Evolutionary conservation across 2,329 filamentous ascomycete species (phyloP).

Genomic region (Exophiala xenobiotica): DNA sequence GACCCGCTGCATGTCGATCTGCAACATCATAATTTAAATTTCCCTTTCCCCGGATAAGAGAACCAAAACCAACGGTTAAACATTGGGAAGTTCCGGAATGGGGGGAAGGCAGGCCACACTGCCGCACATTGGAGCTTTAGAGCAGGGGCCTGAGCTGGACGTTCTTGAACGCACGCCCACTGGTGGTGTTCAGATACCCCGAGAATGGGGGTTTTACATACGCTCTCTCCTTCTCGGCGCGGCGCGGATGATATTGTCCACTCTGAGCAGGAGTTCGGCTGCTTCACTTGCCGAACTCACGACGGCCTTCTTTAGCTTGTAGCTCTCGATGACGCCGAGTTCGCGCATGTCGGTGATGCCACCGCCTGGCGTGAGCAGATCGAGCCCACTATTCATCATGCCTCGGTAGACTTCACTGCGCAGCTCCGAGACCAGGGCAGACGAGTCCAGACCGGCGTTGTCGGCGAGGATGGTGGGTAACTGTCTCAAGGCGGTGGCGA

Average conservation of each 20-base stretch:
- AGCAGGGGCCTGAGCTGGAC: no score
- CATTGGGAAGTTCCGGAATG: no score
- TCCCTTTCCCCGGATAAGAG: no score
- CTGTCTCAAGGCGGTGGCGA: slow-evolving; percentile 84
- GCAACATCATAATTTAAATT: no score
- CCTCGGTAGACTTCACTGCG: slow-evolving; percentile 94
- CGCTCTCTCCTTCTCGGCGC: slow-evolving; percentile 81
- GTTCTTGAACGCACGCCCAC: no score
- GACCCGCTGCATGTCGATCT: no score
- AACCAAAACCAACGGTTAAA: no score
- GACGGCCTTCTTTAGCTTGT: slow-evolving; percentile 98
- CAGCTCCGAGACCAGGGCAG: slow-evolving; percentile 85
- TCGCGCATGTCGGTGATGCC: slow-evolving; percentile 96
- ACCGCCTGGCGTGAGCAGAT: slow-evolving; percentile 83
- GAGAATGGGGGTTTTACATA: no score
- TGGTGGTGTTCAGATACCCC: no score
- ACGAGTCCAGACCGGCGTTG: slow-evolving; percentile 94
- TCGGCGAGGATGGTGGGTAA: slow-evolving; percentile 95
- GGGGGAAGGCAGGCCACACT: no score
- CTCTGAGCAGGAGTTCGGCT: slow-evolving; percentile 88
- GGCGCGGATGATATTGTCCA: slow-evolving; percentile 96
- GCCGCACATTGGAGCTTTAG: no score
- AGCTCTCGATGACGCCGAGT: slow-evolving; percentile 91
- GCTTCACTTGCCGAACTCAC: slow-evolving; percentile 95
- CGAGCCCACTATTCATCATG: slow-evolving; percentile 86